Percentiles rank a stretch among this genome's conserved stretches.
phyloP scores from a whole-genome alignment of 2,329 filamentous ascomycete genomes.

The Aspergillus hiratsukae region DNA sequence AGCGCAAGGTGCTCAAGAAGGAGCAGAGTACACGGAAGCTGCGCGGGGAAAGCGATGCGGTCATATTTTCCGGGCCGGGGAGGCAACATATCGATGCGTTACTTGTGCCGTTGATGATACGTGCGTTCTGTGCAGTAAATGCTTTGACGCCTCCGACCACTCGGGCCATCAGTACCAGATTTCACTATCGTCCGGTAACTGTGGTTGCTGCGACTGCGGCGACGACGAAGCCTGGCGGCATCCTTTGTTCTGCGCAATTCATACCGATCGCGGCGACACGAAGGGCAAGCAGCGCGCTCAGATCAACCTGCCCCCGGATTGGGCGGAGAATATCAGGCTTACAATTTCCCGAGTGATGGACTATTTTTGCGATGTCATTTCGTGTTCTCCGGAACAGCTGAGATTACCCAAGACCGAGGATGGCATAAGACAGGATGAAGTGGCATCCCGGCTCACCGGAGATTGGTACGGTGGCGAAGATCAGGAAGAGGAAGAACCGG shows the following conservation, averaged over 20 bases:
- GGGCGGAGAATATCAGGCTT: slow-evolving; percentile 72
- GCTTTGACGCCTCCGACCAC: slow-evolving; percentile 94
- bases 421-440: slow-evolving; percentile 76
- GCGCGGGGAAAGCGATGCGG: slow-evolving; percentile 91
- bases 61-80: slow-evolving; percentile 92
- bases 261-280: slow-evolving; percentile 58
- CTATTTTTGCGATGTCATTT: slow-evolving; percentile 96
- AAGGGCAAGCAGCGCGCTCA: slow-evolving; percentile 55
- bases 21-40: slow-evolving; percentile 88
- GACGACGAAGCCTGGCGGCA: slow-evolving; percentile 90
- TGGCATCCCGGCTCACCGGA: slow-evolving; percentile 67
- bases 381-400: slow-evolving; percentile 93
- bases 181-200: slow-evolving; percentile 81
- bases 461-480: slow-evolving; percentile 67
- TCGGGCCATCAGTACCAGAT: slow-evolving; percentile 89
- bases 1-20: slow-evolving; percentile 87
- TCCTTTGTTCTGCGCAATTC: slow-evolving; percentile 83
- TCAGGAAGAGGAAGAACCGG: slow-evolving; percentile 58
- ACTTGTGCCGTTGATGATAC: slow-evolving; percentile 94
- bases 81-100: slow-evolving; percentile 90
- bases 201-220: slow-evolving; percentile 94
- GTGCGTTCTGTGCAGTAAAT: slow-evolving; percentile 87
- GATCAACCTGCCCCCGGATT: slow-evolving; percentile 67
- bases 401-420: slow-evolving; percentile 78
- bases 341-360: slow-evolving; percentile 83